Conservation (phyloP, 192 early-diverging fungal species). For the Pilobolus umbonatus region DNA sequence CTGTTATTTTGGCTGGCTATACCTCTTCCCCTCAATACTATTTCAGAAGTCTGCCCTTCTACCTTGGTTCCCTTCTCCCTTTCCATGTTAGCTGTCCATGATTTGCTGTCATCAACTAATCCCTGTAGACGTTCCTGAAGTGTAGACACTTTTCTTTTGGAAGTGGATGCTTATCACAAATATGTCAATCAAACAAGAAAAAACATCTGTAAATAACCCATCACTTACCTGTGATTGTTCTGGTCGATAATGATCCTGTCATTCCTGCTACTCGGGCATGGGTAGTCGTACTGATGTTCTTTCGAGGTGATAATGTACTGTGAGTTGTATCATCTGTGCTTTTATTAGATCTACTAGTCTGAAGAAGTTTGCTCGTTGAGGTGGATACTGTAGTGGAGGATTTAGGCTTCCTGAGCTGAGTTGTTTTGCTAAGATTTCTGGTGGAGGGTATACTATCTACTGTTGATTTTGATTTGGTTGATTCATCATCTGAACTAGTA, state of each 20-base stretch:
- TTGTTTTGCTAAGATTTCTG: no score
- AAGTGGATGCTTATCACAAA: background rate
- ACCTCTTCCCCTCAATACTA: background rate
- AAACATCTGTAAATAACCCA: no score
- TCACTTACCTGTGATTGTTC: no score
- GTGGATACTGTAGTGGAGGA: background rate
- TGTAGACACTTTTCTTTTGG: conserved; percentile 1
- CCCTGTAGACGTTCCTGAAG: conserved; percentile 11
- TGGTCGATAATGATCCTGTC: no score
- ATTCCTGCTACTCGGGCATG: no score
- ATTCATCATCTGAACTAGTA: conserved; percentile 12
- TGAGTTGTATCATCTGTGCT: background rate
- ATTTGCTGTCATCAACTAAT: conserved; percentile 8
- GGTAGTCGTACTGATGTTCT: background rate
- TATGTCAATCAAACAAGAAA: no score
- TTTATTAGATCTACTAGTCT: conserved; percentile 1
- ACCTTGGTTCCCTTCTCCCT: background rate
- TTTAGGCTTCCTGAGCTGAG: conserved; percentile 2
- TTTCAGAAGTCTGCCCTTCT: conserved; percentile 2
- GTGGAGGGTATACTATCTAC: background rate
- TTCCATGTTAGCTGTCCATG: conserved; percentile 4
- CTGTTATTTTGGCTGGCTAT: background rate
- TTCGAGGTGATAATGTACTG: background rate
- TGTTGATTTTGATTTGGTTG: conserved; percentile 2
- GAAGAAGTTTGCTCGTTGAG: background rate